Base-by-base conservation (phyloP, 129 eudicot genomes). In the Saposhnikovia divaricata region DNA sequence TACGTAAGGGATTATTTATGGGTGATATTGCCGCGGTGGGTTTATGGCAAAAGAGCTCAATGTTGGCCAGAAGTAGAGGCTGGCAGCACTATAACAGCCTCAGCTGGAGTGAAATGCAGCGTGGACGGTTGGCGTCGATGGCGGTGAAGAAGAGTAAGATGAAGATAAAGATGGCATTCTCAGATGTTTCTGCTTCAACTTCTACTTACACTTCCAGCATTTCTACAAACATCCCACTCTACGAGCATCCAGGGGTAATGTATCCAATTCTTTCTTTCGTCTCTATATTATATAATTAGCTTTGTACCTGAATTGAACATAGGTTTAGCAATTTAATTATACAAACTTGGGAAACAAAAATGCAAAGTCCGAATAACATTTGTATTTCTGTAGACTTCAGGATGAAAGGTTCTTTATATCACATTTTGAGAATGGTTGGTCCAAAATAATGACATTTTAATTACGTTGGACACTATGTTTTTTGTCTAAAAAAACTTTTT, bases 221-320 rank as follows among this genome's bases (percentile, higher is more conserved):
- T 53, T 86, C 88, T 45, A 93, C 97, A 13, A 97, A 93, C 65
- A 82, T 91, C 7, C 93, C 93, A 66, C 89, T 93, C 61, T 85
- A 89, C 23, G 98, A 93, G 82, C 78, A 82, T 43, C 88, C 93
- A 61, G 82, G 83, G 90, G 98, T 90, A 89, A 76, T 78, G 50
- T 8, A 40, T 25, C 28, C 74, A 25, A 25, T 19, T 21, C 63
- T 55, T 55, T 25, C 27, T 55, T 55, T 53, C 9, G 19, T 1
- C 25, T 21, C 3, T 55, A 50, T 18, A 1, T 55, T 55, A 0
- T 55, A 19, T 51, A 51, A 51, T 51, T 51, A 18, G 61, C 61
- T 51, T 13, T 51, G n/a, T 16, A 18, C 7, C 23, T 51, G 61
- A 51, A 18, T 51, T 51, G 9, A 51, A 51, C 7, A 19, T 48